Base-by-base conservation (phyloP, 441 rosid genomes). In the Croton laevigatus region DNA sequence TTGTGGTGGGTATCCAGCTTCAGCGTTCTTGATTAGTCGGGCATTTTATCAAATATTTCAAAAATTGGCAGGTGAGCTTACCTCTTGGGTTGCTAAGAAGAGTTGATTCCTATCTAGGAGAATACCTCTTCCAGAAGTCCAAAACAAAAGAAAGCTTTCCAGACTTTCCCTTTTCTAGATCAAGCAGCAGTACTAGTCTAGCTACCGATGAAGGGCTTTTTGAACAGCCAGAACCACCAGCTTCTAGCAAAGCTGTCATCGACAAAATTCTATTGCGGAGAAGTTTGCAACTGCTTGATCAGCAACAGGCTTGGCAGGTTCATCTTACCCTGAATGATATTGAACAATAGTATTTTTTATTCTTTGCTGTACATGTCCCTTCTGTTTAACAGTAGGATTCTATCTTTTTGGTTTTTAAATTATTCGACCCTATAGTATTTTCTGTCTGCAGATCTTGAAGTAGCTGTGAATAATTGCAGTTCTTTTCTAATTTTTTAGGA, bases 231-330 rank as follows among this genome's bases (percentile, higher is more conserved):
- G 91, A 87, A 66, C 85, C 79, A 17, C 68, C 69, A 46, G 75
- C 85, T 60, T 80, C 96, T 53, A 77, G 77, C 75, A 86, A 84
- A 65, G 58, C 84, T 49, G 80, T 82, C 46, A 67, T 72, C 77
- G 89, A 89, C 70, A 88, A 86, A 79, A 75, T 86, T 81, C 77
- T 85, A 69, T 14, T 70, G 76, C 77, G 71, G 27, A 84, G 83
- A 83, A 89, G 93, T 80, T 72, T 82, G 73, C 91, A 81, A 78
- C 79, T 93, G 80, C 80, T 71, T 9, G 89, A 88, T 76, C 89
- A 83, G 77, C 98, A 88, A 67, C 70, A 64, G 44, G 76, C 82
- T 55, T 93, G 98, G 97, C 86, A 93, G 98, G 98, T 93, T 82
- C 76, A 73, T 76, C 62, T 75, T 59, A 20, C 54, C 69, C 59